Percentiles rank a stretch among this genome's conserved stretches.
Evolutionary conservation across 164 flowering plant species (phyloP).

Genomic region (Chloranthus sessilifolius): DNA sequence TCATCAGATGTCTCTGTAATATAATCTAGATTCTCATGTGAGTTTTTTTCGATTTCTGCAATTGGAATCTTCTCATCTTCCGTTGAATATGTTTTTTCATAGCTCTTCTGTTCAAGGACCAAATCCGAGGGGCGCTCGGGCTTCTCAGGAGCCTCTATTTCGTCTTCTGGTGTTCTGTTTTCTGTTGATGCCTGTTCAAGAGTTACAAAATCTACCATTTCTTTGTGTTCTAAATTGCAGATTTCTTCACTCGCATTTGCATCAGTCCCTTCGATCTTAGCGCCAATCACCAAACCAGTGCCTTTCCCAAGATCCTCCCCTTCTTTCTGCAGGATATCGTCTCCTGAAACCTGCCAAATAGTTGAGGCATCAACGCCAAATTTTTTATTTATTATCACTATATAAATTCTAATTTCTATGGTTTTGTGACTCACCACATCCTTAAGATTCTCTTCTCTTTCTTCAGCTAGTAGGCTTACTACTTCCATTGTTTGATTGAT

Average conservation of each 20-base stretch:
- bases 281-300: neutral
- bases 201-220: no score
- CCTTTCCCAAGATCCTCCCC: constrained; percentile 8
- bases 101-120: constrained; percentile 4
- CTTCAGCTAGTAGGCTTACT: no score
- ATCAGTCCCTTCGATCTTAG: constrained; percentile 11
- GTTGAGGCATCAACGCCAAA: no score
- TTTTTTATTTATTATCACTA: neutral
- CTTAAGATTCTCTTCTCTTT: no score
- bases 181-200: no score
- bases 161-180: neutral
- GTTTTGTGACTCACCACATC: no score
- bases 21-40: neutral
- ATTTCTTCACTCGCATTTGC: no score
- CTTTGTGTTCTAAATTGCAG: no score
- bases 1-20: neutral
- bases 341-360: no score
- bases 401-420: no score
- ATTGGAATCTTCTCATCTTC: no score
- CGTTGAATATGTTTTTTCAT: neutral
- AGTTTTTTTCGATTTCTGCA: neutral
- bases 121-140: constrained; percentile 5
- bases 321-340: constrained; percentile 7
- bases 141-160: constrained; percentile 1
- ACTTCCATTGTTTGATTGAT: no score